phyloP scores from a whole-genome alignment of 2,329 filamentous ascomycete species.

The Penicillium vulpinum region DNA sequence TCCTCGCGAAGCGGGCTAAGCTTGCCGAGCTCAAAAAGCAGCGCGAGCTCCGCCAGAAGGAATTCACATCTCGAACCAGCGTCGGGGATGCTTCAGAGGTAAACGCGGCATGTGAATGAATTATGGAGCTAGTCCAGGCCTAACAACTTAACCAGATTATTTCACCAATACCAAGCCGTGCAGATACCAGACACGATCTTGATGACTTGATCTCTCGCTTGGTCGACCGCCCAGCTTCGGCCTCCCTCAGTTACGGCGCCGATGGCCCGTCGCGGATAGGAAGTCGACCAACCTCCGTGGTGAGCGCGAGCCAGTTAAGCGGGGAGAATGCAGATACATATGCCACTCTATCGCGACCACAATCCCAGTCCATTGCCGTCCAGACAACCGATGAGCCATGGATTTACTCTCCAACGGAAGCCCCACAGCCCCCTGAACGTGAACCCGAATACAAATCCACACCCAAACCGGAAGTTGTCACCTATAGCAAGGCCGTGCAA shows the following conservation, averaged over 20 bases:
- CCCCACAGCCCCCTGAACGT: constrained; percentile 52
- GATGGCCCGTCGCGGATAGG: constrained; percentile 52
- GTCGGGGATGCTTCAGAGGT: constrained; percentile 72
- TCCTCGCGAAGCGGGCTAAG: constrained; percentile 93
- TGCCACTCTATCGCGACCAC: constrained; percentile 41
- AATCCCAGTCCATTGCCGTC: constrained; percentile 52
- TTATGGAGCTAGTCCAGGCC: constrained; percentile 9
- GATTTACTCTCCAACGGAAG: constrained; percentile 76
- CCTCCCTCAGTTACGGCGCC: constrained; percentile 56
- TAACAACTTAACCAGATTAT: constrained; percentile 54
- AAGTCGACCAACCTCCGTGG: constrained; percentile 81
- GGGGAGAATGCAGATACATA: constrained; percentile 58
- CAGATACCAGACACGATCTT: constrained; percentile 67
- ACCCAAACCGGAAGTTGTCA: constrained; percentile 72
- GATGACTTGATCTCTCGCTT: constrained; percentile 83
- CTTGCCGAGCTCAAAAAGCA: constrained; percentile 94
- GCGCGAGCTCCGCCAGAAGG: constrained; percentile 77
- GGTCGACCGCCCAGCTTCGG: constrained; percentile 73
- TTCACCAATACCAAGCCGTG: constrained; percentile 68
- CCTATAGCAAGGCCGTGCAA: constrained; percentile 96
- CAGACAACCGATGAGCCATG: constrained; percentile 71
- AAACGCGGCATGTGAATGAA: constrained; percentile 25
- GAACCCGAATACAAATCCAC: constrained; percentile 32
- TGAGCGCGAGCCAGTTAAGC: constrained; percentile 79
- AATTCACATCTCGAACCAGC: constrained; percentile 70